Evolutionary conservation across 1,284 basidiomycete species (phyloP).

Genomic region (Omphalotus olearius): DNA sequence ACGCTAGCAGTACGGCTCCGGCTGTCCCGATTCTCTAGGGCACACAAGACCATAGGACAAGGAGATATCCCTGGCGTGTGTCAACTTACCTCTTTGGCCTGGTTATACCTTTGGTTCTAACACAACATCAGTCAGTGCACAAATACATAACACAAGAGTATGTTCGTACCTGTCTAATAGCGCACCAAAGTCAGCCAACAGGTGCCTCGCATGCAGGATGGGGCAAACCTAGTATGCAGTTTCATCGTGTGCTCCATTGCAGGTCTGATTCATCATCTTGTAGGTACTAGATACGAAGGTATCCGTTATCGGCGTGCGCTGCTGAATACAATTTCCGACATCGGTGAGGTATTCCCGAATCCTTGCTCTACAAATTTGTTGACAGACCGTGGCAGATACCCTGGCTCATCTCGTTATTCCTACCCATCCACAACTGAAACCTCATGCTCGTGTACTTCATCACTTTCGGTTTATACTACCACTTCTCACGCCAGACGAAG

Average conservation of each 20-base stretch:
- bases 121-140: slow-evolving; percentile 53
- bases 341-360: slow-evolving; percentile 43
- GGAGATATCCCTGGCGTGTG: slow-evolving; percentile 78
- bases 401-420: slow-evolving; percentile 63
- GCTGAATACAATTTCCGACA: slow-evolving; percentile 59
- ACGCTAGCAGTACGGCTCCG: slow-evolving; percentile 57
- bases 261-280: not conserved
- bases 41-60: slow-evolving; percentile 54
- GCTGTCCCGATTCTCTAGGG: slow-evolving; percentile 69
- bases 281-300: slow-evolving; percentile 56
- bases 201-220: slow-evolving; percentile 74
- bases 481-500: slow-evolving; percentile 55
- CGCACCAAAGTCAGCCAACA: slow-evolving; percentile 73
- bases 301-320: slow-evolving; percentile 60
- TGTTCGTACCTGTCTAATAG: slow-evolving; percentile 70
- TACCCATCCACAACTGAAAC: slow-evolving; percentile 54
- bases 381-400: slow-evolving; percentile 38
- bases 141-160: slow-evolving; percentile 78
- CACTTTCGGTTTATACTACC: slow-evolving; percentile 72
- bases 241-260: not conserved
- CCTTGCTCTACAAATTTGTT: not conserved
- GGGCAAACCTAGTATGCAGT: slow-evolving; percentile 64
- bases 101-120: not conserved
- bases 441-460: slow-evolving; percentile 66
- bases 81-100: slow-evolving; percentile 24